A percentile compares a stretch with the other conserved stretches of the same genome.
Conservation (phyloP, 73 alveolate species). For the Paramecium biaurelia region DNA sequence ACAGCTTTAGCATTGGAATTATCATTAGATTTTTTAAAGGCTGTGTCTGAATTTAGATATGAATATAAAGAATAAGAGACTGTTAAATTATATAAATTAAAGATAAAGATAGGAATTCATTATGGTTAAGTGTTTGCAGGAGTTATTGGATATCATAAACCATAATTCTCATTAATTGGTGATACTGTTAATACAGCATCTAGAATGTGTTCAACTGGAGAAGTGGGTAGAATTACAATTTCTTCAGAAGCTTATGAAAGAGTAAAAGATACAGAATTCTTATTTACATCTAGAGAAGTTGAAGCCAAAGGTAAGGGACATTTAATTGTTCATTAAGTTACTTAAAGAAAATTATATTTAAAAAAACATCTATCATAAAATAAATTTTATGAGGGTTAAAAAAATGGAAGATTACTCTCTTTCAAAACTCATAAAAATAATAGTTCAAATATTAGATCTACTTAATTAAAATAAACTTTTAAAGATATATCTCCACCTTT, state of each 20-base stretch:
- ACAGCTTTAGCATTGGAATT: neutral
- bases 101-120: constrained; percentile 59
- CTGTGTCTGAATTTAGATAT: constrained; percentile 34
- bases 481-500: neutral
- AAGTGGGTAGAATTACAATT: constrained; percentile 49
- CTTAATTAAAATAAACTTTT: neutral
- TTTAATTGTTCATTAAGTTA: constrained; percentile 17
- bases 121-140: constrained; percentile 65
- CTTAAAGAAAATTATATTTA: neutral
- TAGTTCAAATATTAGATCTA: neutral
- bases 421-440: neutral
- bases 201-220: constrained; percentile 64
- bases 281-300: neutral
- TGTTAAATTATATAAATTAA: neutral
- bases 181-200: constrained; percentile 63
- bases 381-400: neutral
- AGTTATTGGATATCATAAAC: constrained; percentile 65
- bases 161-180: constrained; percentile 60
- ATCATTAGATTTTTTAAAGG: constrained; percentile 33
- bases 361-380: neutral
- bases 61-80: neutral
- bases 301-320: constrained; percentile 64
- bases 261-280: neutral
- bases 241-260: constrained; percentile 53
- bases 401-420: neutral